phyloP scores from a whole-genome alignment of 2,329 filamentous ascomycete species.

The Lasiodiplodia sp. region DNA sequence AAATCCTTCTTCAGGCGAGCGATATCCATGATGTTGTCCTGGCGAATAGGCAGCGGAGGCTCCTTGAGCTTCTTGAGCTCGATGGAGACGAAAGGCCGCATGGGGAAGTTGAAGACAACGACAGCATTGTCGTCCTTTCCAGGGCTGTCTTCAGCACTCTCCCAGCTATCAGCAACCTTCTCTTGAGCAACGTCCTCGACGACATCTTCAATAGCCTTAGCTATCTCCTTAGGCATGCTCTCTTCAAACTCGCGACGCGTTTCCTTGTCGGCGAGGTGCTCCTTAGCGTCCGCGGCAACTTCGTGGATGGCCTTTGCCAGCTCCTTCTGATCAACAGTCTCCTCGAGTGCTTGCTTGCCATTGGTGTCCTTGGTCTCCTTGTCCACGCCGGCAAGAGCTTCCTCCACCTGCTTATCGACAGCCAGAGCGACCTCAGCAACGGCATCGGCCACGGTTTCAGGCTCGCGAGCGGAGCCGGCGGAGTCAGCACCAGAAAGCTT shows the following conservation, averaged over 20 bases:
- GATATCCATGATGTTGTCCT: slow-evolving; percentile 88
- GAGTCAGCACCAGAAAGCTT: slow-evolving; percentile 41
- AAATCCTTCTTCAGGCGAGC: slow-evolving; percentile 96
- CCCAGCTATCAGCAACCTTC: slow-evolving; percentile 84
- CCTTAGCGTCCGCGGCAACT: slow-evolving; percentile 36
- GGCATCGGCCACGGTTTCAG: slow-evolving; percentile 75
- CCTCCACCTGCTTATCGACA: slow-evolving; percentile 67
- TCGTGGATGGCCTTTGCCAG: slow-evolving; percentile 50
- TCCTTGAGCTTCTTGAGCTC: slow-evolving; percentile 67
- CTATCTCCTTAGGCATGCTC: slow-evolving; percentile 59
- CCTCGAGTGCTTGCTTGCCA: slow-evolving; percentile 58
- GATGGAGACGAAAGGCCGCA: slow-evolving; percentile 95
- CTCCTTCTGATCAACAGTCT: slow-evolving; percentile 42
- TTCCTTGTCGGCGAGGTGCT: slow-evolving; percentile 61
- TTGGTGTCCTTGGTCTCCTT: slow-evolving; percentile 45
- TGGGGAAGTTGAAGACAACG: slow-evolving; percentile 92
- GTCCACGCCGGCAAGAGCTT: slow-evolving; percentile 66
- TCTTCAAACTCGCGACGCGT: slow-evolving; percentile 63
- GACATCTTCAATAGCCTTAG: slow-evolving; percentile 64
- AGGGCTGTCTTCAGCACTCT: slow-evolving; percentile 75
- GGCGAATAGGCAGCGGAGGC: slow-evolving; percentile 70
- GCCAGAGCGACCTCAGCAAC: slow-evolving; percentile 70
- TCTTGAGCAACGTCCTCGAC: slow-evolving; percentile 63
- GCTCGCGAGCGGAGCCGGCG: slow-evolving; percentile 34
- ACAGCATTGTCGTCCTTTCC: slow-evolving; percentile 74